Conservation (phyloP, 2,329 filamentous ascomycete species). For the Juglanconis oblonga region DNA sequence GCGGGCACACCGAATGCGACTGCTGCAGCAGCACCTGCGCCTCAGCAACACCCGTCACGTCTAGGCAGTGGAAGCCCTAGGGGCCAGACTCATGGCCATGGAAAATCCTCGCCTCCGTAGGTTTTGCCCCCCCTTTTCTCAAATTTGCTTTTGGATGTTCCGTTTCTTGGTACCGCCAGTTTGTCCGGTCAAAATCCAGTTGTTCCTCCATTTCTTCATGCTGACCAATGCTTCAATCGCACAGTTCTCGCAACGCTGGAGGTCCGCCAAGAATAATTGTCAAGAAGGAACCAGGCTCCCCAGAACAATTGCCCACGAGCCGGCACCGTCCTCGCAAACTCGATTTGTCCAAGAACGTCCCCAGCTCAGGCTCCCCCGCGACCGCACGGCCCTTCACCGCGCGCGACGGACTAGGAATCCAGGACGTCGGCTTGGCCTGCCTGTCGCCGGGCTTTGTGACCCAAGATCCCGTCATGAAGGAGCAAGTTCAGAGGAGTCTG, state of each 20-base stretch:
- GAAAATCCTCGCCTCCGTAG: slow-evolving; percentile 60
- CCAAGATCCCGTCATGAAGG: slow-evolving; percentile 93
- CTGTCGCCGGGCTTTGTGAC: slow-evolving; percentile 95
- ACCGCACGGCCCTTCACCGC: slow-evolving; percentile 75
- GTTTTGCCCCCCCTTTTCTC: slow-evolving; percentile 27
- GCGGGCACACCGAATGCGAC: slow-evolving; percentile 41
- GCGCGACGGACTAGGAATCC: slow-evolving; percentile 72
- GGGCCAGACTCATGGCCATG: slow-evolving; percentile 32
- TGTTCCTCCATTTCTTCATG: not conserved
- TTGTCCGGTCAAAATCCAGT: not conserved
- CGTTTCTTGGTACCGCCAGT: not conserved
- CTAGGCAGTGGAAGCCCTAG: slow-evolving; percentile 55
- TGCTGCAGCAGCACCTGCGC: slow-evolving; percentile 24
- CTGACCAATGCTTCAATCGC: slow-evolving; percentile 13
- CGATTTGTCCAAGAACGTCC: slow-evolving; percentile 67
- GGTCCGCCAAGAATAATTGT: slow-evolving; percentile 78
- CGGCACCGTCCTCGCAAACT: slow-evolving; percentile 74
- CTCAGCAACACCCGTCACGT: slow-evolving; percentile 32
- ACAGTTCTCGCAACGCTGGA: slow-evolving; percentile 51
- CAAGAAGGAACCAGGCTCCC: slow-evolving; percentile 81
- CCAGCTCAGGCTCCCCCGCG: slow-evolving; percentile 47
- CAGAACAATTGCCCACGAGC: slow-evolving; percentile 55
- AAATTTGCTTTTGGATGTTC: not conserved
- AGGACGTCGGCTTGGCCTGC: slow-evolving; percentile 91
- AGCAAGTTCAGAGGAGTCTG: slow-evolving; percentile 90